Conservation (phyloP, 345 rosid species). For the Aethionema arabicum region DNA sequence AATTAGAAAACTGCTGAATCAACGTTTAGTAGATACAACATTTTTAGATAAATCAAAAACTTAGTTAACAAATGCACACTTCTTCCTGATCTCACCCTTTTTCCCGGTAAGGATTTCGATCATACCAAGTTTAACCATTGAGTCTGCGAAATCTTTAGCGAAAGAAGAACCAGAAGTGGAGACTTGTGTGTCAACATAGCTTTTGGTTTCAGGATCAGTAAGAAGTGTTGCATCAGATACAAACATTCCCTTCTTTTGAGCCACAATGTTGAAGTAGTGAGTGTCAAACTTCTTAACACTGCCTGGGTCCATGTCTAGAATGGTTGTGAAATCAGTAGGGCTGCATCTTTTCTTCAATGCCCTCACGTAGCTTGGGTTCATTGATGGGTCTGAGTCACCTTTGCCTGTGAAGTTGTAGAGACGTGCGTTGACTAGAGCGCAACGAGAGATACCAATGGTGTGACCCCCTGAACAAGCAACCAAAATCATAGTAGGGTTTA, state of each 20-base stretch:
- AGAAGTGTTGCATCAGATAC: slow-evolving; percentile 65
- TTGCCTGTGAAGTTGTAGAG: slow-evolving; percentile 61
- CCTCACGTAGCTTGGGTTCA: slow-evolving; percentile 50
- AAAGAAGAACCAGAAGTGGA: slow-evolving; percentile 37
- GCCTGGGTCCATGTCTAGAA: slow-evolving; percentile 65
- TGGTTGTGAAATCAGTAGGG: slow-evolving; percentile 37
- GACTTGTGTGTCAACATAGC: slow-evolving; percentile 39
- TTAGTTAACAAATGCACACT: slow-evolving; percentile 39
- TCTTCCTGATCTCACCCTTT: slow-evolving; percentile 55
- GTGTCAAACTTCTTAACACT: slow-evolving; percentile 53
- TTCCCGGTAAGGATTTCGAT: slow-evolving; percentile 47
- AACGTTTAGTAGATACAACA: neutral
- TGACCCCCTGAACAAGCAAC: slow-evolving; percentile 47
- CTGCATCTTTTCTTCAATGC: slow-evolving; percentile 48
- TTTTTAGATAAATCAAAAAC: neutral
- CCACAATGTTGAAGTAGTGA: slow-evolving; percentile 46
- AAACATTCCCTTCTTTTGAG: slow-evolving; percentile 54
- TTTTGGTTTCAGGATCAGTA: slow-evolving; percentile 39
- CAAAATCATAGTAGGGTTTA: neutral
- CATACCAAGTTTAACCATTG: slow-evolving; percentile 62
- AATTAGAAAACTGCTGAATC: neutral
- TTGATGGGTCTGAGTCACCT: slow-evolving; percentile 56
- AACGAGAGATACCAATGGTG: slow-evolving; percentile 58
- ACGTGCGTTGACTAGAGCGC: slow-evolving; percentile 37
- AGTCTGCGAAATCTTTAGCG: slow-evolving; percentile 46